Base-by-base conservation (phyloP, 192 early-diverging fungal genomes). In the Coemansia sp. region DNA sequence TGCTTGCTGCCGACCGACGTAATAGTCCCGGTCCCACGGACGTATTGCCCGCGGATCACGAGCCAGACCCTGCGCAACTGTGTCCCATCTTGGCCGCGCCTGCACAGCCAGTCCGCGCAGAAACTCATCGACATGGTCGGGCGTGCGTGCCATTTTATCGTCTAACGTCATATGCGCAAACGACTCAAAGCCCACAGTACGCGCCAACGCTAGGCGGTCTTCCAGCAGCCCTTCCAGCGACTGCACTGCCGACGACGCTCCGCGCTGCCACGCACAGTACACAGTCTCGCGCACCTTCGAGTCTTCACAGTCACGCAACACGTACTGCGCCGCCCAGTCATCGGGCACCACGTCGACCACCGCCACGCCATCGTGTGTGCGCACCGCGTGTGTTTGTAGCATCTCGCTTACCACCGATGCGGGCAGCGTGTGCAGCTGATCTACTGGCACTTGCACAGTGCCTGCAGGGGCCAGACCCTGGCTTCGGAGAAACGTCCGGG, bases 141-240 rank as follows among this genome's bases (percentile, higher is more conserved):
- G 92, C 38, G 85, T 88, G 54, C 85, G 84, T 6, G 90, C 94
- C 97, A 99, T 99, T 66, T 97, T 97, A 59, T 97, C 94, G 20
- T 84, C 85, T 23, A 99, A 75, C 38, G 86, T 87, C 83, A 94
- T 84, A 58, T 96, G 85, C 18, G 88, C 89, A 87, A 91, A 99
- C 48, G 90, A 93, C 11, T 81, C 74, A 37, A 86, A 86, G 1
- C 94, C 93, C 3, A 97, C 82, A 16, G 93, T 67, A 5, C 77
- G 69, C 12, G 94, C 92, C 32, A 99, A 78, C 35, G 87, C 79
- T 3, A 81, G 86, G 20, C 97, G 83, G 55, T 85, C 86, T 55
- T 77, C 80, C 57, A 99, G 69, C 64, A 99, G 48, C 20, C 74
- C 75, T 53, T 97, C 93, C 51, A 99, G 76, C 1, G 85, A 68